These are phyloP conservation scores for Dothistroma septosporum DNA, from an alignment of 2,329 filamentous ascomycete species.

Conservation along the genomic window DNA sequence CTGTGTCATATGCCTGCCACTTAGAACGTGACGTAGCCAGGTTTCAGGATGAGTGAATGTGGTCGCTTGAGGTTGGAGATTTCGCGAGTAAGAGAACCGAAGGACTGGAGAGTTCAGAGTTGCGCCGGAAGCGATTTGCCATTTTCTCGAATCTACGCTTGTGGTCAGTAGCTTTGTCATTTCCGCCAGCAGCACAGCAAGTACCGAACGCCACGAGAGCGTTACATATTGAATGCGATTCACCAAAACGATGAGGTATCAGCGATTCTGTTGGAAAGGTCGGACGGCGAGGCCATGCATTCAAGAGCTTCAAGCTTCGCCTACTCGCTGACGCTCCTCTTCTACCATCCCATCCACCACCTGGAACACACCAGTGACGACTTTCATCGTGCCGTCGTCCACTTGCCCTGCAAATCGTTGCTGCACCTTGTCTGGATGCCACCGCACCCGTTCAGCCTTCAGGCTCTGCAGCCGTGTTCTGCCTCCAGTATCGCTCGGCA, in stretches of 20 bases:
- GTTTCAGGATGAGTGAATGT: background rate
- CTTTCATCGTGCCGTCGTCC: conserved; percentile 66
- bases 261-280: too few relatives aligned
- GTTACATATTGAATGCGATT: too few relatives aligned
- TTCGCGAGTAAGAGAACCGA: too few relatives aligned
- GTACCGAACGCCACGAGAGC: too few relatives aligned
- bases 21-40: background rate
- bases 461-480: conserved; percentile 49
- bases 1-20: background rate
- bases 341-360: conserved; percentile 61
- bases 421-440: conserved; percentile 98
- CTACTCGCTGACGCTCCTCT: conserved; percentile 21
- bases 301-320: background rate
- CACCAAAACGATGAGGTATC: too few relatives aligned
- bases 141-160: too few relatives aligned
- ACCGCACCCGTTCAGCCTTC: conserved; percentile 82
- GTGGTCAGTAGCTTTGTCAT: too few relatives aligned
- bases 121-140: too few relatives aligned
- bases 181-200: too few relatives aligned
- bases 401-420: conserved; percentile 74
- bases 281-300: background rate
- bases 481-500: conserved; percentile 34
- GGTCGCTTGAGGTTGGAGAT: background rate
- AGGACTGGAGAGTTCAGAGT: too few relatives aligned
- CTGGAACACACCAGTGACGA: conserved; percentile 88